These are phyloP conservation scores for Sabuloglossum arenarium DNA, from an alignment of 495 filamentous ascomycete genomes.

Conservation along the genomic window DNA sequence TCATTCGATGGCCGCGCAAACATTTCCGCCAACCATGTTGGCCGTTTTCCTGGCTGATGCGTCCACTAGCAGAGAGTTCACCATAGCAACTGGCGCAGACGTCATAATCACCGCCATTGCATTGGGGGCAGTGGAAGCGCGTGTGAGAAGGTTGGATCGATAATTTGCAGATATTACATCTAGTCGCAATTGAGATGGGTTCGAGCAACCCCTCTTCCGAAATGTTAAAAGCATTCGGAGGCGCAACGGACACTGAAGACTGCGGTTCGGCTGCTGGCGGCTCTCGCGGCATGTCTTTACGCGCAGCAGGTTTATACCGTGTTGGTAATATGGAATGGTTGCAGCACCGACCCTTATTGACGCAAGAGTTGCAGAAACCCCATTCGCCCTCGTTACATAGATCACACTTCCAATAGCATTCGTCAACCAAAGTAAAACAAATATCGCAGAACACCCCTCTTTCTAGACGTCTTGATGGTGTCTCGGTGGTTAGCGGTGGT, in stretches of 20 bases:
- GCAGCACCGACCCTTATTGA: conserved; percentile 56
- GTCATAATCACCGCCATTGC: conserved; percentile 61
- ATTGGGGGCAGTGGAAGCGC: conserved; percentile 55
- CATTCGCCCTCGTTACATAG: conserved; percentile 76
- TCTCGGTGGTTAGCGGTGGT: conserved; percentile 32
- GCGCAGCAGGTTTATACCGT: background rate
- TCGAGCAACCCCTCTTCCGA: background rate
- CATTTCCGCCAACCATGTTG: conserved; percentile 64
- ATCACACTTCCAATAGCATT: conserved; percentile 68
- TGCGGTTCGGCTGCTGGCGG: background rate
- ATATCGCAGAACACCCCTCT: conserved; percentile 64
- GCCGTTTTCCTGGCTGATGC: conserved; percentile 53
- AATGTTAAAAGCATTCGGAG: background rate
- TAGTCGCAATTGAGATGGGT: conserved; percentile 43
- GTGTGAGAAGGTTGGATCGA: conserved; percentile 44
- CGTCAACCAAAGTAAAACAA: conserved; percentile 49
- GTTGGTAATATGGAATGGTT: conserved; percentile 58
- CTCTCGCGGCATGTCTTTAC: background rate
- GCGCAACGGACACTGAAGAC: background rate
- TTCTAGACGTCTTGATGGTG: conserved; percentile 44
- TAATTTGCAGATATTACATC: conserved; percentile 53
- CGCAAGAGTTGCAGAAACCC: conserved; percentile 73
- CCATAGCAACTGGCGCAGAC: conserved; percentile 61
- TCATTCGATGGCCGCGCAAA: conserved; percentile 62
- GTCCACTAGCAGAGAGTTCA: conserved; percentile 33